A percentile compares a stretch with the other conserved stretches of the same genome.
Conservation (phyloP, 805 yeast species). For the Sungouiella blattae region DNA sequence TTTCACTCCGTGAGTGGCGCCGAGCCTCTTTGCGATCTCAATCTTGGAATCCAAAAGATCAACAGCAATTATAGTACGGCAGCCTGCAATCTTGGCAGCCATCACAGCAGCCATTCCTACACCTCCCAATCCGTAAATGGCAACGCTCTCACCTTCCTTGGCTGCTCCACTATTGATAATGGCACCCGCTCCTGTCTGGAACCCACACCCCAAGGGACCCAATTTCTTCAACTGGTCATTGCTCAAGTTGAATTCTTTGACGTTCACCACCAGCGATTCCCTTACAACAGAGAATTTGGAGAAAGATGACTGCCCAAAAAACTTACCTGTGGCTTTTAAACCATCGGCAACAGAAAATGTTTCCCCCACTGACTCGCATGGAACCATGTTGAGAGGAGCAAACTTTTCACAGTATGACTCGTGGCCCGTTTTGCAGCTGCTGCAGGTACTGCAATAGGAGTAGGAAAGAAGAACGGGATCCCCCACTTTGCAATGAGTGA, state of each 20-base stretch:
- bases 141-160: constrained; percentile 4
- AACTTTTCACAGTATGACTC: constrained; percentile 5
- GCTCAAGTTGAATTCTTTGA: background rate
- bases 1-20: constrained; percentile 7
- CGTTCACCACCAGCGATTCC: constrained; percentile 2
- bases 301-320: constrained; percentile 11
- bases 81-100: constrained; percentile 12
- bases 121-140: constrained; percentile 8
- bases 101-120: constrained; percentile 10
- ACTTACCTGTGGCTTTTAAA: constrained; percentile 5
- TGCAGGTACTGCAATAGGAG: constrained; percentile 4
- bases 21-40: constrained; percentile 6
- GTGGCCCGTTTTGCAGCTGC: constrained; percentile 2
- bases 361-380: background rate
- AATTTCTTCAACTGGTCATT: constrained; percentile 1
- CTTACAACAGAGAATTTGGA: constrained; percentile 5
- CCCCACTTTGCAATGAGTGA: constrained; percentile 3
- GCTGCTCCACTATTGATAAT: constrained; percentile 6
- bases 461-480: constrained; percentile 8
- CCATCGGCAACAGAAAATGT: background rate
- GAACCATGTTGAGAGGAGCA: background rate
- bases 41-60: constrained; percentile 6
- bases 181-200: constrained; percentile 9
- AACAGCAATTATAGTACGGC: constrained; percentile 7
- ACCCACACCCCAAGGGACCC: constrained; percentile 9